Base-by-base conservation (phyloP, 2,329 filamentous ascomycete genomes). In the Fusarium austroafricanum region DNA sequence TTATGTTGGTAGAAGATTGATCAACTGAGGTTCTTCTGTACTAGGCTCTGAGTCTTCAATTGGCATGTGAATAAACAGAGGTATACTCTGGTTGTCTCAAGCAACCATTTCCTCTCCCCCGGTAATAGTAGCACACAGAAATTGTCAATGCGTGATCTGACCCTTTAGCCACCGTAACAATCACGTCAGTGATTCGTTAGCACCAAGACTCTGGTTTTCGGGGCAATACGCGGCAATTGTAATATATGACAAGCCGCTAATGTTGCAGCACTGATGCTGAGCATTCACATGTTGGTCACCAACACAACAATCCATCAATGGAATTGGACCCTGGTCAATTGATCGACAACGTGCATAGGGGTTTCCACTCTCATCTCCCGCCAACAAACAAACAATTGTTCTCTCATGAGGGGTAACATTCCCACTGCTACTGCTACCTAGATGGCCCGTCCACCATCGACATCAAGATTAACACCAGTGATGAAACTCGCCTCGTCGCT, bases 401-500 rank as follows among this genome's bases (percentile, higher is more conserved):
- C 26, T 26, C 26, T 26, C 26, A 26, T 26, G 26, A 26, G 26
- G 26, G 26, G 26, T 26, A 26, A 26, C 21, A 23, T 23, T 23
- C 21, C 21, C 6, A 23, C 21, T 23, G 21, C 21, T 23, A 23
- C 21, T 23, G 21, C 21, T 23, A 23, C 21, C 33, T 49, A 68
- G 12, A 59, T 65, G 1, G 58, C 42, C 4, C 52, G 60, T 1
- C 73, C 75, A 6, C 76, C 73, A 38, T 77, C 75, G 9, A 76
- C 74, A 53, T 91, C 86, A 64, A 93, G 80, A 65, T 91, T 90
- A n/a, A 89, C 83, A 1, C 91, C 91, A 0, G 90, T 92, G 65
- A 94, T 86, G 71, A 93, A 93, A 5, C 81, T 83, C 1, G 88
- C 89, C 73, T 93, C 91, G 28, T 92, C 89, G 61, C 89, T 91